These are phyloP conservation scores for Pilatotrama ljubarskyi DNA, from an alignment of 768 basidiomycete genomes.

Conservation along the genomic window DNA sequence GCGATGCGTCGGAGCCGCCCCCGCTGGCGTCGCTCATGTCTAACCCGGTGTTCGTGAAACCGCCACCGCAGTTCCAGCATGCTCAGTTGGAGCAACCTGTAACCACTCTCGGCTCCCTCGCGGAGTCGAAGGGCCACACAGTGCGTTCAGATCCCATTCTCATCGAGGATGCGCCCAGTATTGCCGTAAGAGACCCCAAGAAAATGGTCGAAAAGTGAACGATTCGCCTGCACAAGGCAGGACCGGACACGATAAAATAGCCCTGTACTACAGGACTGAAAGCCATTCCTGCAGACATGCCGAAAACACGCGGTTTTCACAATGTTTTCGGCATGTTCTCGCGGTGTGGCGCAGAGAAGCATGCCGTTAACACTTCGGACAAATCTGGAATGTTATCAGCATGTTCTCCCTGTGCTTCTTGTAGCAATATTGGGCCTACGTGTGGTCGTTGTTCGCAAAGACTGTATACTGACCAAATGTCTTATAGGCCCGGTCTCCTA, in stretches of 20 bases:
- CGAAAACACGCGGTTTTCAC: not conserved
- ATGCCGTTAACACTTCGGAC: conserved; percentile 33
- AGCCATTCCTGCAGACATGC: not conserved
- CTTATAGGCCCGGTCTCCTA: conserved; percentile 16
- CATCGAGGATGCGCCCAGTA: not conserved
- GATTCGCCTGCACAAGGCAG: not conserved
- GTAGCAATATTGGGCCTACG: not conserved
- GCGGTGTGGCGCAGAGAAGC: conserved; percentile 21
- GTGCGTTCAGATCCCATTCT: conserved; percentile 2
- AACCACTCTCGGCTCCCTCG: conserved; percentile 30
- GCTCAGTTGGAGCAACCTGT: conserved; percentile 7
- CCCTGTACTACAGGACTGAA: not conserved
- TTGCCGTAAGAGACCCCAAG: not conserved
- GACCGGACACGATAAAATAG: not conserved
- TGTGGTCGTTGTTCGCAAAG: no score
- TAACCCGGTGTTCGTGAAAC: conserved; percentile 70
- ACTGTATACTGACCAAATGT: not conserved
- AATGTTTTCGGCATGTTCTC: conserved; percentile 2
- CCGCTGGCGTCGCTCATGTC: conserved; percentile 58
- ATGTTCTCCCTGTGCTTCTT: not conserved
- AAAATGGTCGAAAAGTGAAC: not conserved
- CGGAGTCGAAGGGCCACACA: conserved; percentile 19
- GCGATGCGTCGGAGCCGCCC: conserved; percentile 70
- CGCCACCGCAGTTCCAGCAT: conserved; percentile 40
- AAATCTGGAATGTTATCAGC: not conserved